Evolutionary conservation across 139 green algal genomes (phyloP), one percentile per base, ranked within the genome.

Genomic region (Eudorina sp.): DNA sequence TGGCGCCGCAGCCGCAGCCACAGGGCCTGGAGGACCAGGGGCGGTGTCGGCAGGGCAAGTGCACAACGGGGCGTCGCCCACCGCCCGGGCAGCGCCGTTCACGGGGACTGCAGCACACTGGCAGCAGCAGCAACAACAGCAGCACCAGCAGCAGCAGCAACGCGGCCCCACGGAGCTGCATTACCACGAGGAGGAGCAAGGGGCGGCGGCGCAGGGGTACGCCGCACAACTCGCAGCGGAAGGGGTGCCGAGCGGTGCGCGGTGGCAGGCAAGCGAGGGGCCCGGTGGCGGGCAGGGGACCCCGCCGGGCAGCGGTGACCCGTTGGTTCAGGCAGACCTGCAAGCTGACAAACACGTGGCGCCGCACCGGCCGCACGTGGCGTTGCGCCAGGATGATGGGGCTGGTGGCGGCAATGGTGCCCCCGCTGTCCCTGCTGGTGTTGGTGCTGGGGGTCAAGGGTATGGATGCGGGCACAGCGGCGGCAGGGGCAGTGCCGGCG

Each of bases 121-220:
- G n/a, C n/a, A n/a, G 34, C 48, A 38, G 31, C 66, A 31, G 60
- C 34, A 40, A 4, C n/a, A 21, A 41, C 53, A 36, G 27, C 14
- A 36, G 2, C 27, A 34, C 53, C 53, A 38, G 18, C 23, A 29
- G 21, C 16, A 18, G 77, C 53, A 38, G 31, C 34, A 48, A 21
- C 31, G 53, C 7, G 0, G 18, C 18, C 72, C 51, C 11, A 69
- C 75, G 4, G 75, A 83, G n/a, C 75, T 83, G 51, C 75, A 68
- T 31, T 34, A 69, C 31, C 83, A 81, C 53, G 83, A 25, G n/a
- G 62, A 88, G 7, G 53, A 78, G 43, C 18, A 86, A 29, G 29
- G 29, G 73, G 36, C 16, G 73, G 13, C 40, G 45, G 41, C 36
- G 73, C 29, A n/a, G 72, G 25, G 41, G 72, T n/a, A n/a, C n/a